Evolutionary conservation across 495 filamentous ascomycete genomes (phyloP).

Genomic region (Podospora appendiculata): DNA sequence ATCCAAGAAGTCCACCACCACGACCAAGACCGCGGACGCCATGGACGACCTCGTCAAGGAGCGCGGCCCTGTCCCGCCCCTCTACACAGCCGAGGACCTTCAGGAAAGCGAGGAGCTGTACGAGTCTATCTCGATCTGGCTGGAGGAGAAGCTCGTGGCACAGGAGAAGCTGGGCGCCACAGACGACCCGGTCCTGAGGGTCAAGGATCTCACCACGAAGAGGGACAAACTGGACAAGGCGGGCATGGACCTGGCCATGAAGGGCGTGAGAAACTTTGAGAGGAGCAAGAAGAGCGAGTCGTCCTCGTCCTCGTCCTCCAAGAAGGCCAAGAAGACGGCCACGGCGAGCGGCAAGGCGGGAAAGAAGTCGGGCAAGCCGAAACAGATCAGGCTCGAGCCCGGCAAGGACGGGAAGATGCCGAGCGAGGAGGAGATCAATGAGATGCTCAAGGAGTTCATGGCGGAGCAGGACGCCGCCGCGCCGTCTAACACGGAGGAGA

Average conservation of each 20-base stretch:
- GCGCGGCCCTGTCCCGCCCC: slow-evolving; percentile 39
- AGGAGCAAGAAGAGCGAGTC: slow-evolving; percentile 33
- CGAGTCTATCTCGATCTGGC: slow-evolving; percentile 49
- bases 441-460: slow-evolving; percentile 38
- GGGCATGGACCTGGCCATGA: slow-evolving; percentile 63
- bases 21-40: slow-evolving; percentile 27
- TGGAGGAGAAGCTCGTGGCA: slow-evolving; percentile 53
- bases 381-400: slow-evolving; percentile 29
- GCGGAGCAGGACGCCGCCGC: slow-evolving; percentile 20
- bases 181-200: slow-evolving; percentile 62
- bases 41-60: slow-evolving; percentile 32
- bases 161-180: slow-evolving; percentile 61
- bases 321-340: slow-evolving; percentile 32
- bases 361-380: slow-evolving; percentile 27
- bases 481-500: slow-evolving; percentile 14
- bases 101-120: slow-evolving; percentile 42
- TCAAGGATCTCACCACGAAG: slow-evolving; percentile 56
- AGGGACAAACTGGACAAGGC: slow-evolving; percentile 55
- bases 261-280: slow-evolving; percentile 56
- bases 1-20: slow-evolving; percentile 18
- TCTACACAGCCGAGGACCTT: slow-evolving; percentile 58
- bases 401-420: slow-evolving; percentile 33
- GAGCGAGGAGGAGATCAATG: slow-evolving; percentile 37
- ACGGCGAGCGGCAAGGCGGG: too few relatives aligned
- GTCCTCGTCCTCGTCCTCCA: slow-evolving; percentile 35